Conservation (phyloP, 257 asterid genomes). For the Coffea canephora region DNA sequence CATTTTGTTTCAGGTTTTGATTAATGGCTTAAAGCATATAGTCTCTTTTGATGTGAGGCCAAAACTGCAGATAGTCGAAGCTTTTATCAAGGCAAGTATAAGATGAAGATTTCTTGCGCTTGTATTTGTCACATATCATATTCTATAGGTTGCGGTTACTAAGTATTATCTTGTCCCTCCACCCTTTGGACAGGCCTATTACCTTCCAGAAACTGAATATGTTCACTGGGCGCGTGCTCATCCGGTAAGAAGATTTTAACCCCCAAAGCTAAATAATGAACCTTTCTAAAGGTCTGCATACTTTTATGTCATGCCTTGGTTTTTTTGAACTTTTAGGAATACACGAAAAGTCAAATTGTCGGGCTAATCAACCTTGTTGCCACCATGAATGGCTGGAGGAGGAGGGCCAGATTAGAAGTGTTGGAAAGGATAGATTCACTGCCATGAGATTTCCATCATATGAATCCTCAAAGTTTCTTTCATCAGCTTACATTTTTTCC, state of each 20-base stretch:
- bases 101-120: background rate
- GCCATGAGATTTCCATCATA: constrained; percentile 2
- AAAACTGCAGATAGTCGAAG: constrained; percentile 82
- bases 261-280: background rate
- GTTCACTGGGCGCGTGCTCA: constrained; percentile 96
- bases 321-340: constrained; percentile 56
- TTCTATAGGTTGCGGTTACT: background rate
- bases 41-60: constrained; percentile 76
- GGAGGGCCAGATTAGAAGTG: constrained; percentile 85
- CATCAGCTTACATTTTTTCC: background rate
- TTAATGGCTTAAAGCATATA: constrained; percentile 92
- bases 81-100: constrained; percentile 76
- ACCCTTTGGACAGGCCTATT: constrained; percentile 70
- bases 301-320: background rate
- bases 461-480: background rate
- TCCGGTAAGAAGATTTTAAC: constrained; percentile 50
- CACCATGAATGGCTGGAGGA: constrained; percentile 90
- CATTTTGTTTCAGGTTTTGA: constrained; percentile 60
- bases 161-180: too few relatives aligned
- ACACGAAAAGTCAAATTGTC: constrained; percentile 69
- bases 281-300: background rate
- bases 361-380: constrained; percentile 92
- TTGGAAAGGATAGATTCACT: constrained; percentile 71
- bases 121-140: background rate
- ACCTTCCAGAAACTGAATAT: constrained; percentile 97